Evolutionary conservation across 2,329 filamentous ascomycete genomes (phyloP).

Genomic region (Ceratocystis eucalypticola): DNA sequence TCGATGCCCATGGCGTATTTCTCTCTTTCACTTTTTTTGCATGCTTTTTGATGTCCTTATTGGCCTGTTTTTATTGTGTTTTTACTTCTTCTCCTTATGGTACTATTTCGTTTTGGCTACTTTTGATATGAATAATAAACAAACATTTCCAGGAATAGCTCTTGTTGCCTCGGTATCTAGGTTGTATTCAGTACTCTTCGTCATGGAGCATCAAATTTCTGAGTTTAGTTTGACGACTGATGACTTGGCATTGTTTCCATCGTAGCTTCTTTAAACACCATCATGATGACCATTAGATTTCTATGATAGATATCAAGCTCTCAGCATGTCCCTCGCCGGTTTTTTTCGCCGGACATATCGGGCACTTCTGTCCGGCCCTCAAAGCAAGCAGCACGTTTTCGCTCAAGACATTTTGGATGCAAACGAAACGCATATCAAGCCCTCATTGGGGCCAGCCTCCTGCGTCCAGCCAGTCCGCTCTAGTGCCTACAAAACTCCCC

Average conservation of each 20-base stretch:
- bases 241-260: background rate
- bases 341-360: background rate
- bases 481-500: too few relatives aligned
- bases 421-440: background rate
- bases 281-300: too few relatives aligned
- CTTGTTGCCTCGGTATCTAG: background rate
- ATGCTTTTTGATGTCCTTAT: background rate
- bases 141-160: background rate
- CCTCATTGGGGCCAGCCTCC: background rate
- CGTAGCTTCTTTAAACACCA: background rate
- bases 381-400: background rate
- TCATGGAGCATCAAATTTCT: background rate
- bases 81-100: background rate
- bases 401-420: background rate
- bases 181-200: background rate
- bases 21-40: background rate
- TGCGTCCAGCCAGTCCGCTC: too few relatives aligned
- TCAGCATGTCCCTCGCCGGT: background rate
- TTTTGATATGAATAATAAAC: constrained; percentile 6
- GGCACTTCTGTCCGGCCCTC: background rate
- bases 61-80: background rate
- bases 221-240: background rate
- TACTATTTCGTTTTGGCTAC: background rate
- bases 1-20: background rate
- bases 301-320: background rate